A percentile compares a stretch with the other conserved stretches of the same genome.
phyloP scores from a whole-genome alignment of 148 eudicot species.

The Camellia japonica region DNA sequence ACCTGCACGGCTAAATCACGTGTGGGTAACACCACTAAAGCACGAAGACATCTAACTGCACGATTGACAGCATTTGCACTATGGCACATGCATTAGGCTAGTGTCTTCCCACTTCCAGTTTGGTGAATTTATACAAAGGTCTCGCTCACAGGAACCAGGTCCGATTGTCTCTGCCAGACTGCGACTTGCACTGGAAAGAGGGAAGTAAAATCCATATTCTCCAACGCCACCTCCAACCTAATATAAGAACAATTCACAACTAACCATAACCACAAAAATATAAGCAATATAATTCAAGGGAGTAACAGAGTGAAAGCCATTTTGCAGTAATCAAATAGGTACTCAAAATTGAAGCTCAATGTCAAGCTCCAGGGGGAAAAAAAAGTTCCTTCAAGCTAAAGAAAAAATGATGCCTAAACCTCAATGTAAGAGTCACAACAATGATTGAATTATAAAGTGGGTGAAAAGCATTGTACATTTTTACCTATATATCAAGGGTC shows the following conservation, averaged over 20 bases:
- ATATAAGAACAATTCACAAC: slow-evolving; percentile 9
- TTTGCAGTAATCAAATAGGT: slow-evolving; percentile 3
- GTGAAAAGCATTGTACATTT: no score
- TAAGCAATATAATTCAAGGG: neutral
- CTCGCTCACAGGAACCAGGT: slow-evolving; percentile 90
- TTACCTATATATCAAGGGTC: no score
- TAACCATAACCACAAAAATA: neutral
- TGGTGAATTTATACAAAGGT: slow-evolving; percentile 86
- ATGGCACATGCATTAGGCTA: slow-evolving; percentile 89
- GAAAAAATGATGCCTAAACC: neutral
- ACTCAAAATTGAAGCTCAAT: neutral
- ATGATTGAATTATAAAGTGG: neutral
- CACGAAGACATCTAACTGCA: slow-evolving; percentile 71
- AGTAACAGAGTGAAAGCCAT: neutral
- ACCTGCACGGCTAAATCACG: slow-evolving; percentile 96
- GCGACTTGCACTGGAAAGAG: slow-evolving; percentile 92
- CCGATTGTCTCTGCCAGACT: slow-evolving; percentile 97
- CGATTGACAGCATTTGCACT: slow-evolving; percentile 69
- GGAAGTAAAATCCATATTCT: slow-evolving; percentile 55
- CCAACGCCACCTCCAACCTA: slow-evolving; percentile 72
- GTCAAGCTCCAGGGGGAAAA: neutral
- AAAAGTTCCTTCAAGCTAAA: neutral
- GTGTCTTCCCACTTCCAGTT: slow-evolving; percentile 97
- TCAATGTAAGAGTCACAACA: neutral
- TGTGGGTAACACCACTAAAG: slow-evolving; percentile 90